Evolutionary conservation across 495 filamentous ascomycete genomes (phyloP).

Genomic region (Neurospora pannonica): DNA sequence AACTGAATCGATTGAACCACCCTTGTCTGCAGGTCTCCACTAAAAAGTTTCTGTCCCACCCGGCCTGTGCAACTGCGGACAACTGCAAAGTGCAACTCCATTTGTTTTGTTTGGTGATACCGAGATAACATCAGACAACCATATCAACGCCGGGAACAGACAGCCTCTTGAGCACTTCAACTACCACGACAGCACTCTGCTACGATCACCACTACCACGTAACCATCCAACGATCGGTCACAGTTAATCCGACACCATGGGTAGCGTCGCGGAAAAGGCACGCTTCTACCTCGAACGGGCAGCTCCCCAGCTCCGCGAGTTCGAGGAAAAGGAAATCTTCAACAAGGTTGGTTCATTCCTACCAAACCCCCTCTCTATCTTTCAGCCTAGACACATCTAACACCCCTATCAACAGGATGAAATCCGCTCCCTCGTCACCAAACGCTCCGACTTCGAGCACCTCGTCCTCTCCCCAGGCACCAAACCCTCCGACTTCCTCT

Average conservation of each 20-base stretch:
- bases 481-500: slow-evolving; percentile 64
- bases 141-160: not conserved
- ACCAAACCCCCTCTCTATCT: not conserved
- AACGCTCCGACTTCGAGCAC: slow-evolving; percentile 90
- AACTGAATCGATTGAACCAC: not conserved
- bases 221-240: not conserved
- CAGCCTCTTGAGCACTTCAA: not conserved
- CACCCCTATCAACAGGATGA: slow-evolving; percentile 51
- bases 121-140: not conserved
- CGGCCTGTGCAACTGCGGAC: not conserved
- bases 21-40: slow-evolving; percentile 8
- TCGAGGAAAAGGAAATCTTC: slow-evolving; percentile 82
- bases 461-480: slow-evolving; percentile 73
- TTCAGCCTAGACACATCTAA: not conserved
- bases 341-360: slow-evolving; percentile 43
- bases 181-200: not conserved
- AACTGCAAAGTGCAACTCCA: not conserved
- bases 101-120: not conserved
- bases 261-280: slow-evolving; percentile 80
- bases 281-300: slow-evolving; percentile 88
- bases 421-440: slow-evolving; percentile 76
- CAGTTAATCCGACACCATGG: slow-evolving; percentile 44
- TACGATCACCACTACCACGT: not conserved
- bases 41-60: slow-evolving; percentile 25
- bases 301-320: slow-evolving; percentile 82